Evolutionary conservation across 208 protist species (phyloP), one percentile per base, ranked within the genome.

Genomic region (Trypanosoma theileri): DNA sequence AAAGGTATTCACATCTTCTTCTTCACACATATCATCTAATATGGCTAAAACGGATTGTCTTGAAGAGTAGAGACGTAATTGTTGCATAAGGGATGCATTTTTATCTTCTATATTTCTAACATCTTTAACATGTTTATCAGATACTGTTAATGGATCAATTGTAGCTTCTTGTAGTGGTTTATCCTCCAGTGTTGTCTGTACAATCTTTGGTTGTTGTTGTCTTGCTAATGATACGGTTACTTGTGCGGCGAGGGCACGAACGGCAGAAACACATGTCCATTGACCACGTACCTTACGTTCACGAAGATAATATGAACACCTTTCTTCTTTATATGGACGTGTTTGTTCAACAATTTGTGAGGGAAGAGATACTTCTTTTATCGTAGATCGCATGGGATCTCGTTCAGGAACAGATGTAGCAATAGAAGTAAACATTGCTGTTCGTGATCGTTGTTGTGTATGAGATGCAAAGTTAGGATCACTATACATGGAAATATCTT

Each of bases 231-330:
- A 53, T 0, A 76, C 63, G 9, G 71, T 70, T 16, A 66, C 71
- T 51, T 76, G 71, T 45, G 71, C 12, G 0, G 64, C 59, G 12
- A 76, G 64, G 10, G 71, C 71, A 17, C 51, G 41, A 21, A 51
- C 50, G 53, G 71, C 71, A 48, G 71, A 76, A 19, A 55, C 40
- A 48, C 71, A 76, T 1, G 71, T 76, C 57, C 62, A 76, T 19
- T 76, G 71, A 7, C 64, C 71, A 31, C 56, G 57, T 6, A 76
- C 71, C 24, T 70, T 65, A 42, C 57, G 0, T 51, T 70, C 63
- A 31, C 57, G 55, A 48, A 61, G 17, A 46, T 76, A 76, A 17
- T 70, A 41, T 19, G 71, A 46, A 62, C 63, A 76, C 9, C 51
- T 35, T 8, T 35, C 28, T 35, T 35, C 28, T 35, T 35, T 35